A percentile compares a stretch with the other conserved stretches of the same genome.
Evolutionary conservation across 371 early-diverging fungal species (phyloP).

Genomic region (Nematocida ironsii): DNA sequence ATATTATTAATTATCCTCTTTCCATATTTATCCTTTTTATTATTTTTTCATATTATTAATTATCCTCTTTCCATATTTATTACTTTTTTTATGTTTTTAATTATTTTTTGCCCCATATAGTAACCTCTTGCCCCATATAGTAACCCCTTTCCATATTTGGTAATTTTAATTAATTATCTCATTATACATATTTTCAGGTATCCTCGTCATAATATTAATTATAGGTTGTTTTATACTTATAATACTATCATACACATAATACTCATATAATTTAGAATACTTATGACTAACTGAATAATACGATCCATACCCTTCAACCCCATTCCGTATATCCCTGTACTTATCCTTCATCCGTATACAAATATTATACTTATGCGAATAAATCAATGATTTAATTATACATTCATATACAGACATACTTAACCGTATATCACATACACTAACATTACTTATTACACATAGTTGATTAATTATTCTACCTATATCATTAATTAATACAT

Average conservation of each 20-base stretch:
- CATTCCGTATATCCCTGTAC: conserved; percentile 6
- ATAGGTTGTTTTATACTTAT: not conserved
- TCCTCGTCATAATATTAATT: not conserved
- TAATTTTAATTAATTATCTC: too few relatives aligned
- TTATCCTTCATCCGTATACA: not conserved
- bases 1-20: too few relatives aligned
- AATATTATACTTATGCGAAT: conserved; percentile 8
- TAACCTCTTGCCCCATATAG: too few relatives aligned
- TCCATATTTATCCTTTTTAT: too few relatives aligned
- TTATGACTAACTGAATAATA: not conserved
- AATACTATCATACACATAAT: conserved; percentile 6
- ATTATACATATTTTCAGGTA: too few relatives aligned
- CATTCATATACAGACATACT: not conserved
- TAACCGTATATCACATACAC: not conserved
- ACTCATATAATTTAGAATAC: too few relatives aligned
- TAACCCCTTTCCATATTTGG: too few relatives aligned
- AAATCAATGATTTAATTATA: not conserved
- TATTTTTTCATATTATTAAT: too few relatives aligned
- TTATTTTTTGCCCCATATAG: too few relatives aligned
- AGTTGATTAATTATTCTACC: conserved; percentile 8
- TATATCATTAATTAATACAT: not conserved
- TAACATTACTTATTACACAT: not conserved
- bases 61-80: too few relatives aligned
- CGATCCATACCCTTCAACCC: not conserved
- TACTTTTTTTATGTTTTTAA: too few relatives aligned